These are phyloP conservation scores for Arctium lappa DNA, from an alignment of 129 eudicot genomes.

Conservation along the genomic window DNA sequence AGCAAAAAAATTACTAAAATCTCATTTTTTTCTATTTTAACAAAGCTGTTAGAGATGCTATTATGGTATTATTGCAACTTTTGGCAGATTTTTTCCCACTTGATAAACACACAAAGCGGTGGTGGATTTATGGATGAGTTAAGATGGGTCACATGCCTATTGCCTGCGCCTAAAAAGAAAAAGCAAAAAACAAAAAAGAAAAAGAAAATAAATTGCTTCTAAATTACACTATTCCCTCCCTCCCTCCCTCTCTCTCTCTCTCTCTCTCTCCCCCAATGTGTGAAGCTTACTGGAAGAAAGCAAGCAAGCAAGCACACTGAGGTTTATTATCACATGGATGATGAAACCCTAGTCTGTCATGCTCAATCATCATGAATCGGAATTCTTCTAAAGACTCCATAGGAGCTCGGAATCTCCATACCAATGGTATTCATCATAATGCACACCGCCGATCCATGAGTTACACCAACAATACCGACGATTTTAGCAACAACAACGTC, in stretches of 20 bases:
- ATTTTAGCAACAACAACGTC: constrained; percentile 22
- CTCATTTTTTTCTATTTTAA: too few relatives aligned
- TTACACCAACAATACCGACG: neutral
- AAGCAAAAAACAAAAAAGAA: neutral
- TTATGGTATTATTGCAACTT: neutral
- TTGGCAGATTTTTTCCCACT: neutral
- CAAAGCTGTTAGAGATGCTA: too few relatives aligned
- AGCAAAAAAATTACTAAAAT: too few relatives aligned
- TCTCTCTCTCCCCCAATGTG: neutral
- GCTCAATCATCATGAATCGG: neutral
- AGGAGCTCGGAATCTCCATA: neutral
- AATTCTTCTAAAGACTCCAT: neutral
- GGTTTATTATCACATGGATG: neutral
- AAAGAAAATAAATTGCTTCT: neutral
- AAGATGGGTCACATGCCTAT: constrained; percentile 10
- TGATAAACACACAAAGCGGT: neutral
- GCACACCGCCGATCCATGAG: neutral
- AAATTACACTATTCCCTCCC: neutral
- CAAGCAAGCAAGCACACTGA: neutral
- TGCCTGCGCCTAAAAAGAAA: neutral
- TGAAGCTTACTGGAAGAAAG: neutral
- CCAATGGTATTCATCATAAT: neutral
- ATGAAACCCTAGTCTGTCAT: neutral
- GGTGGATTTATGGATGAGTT: constrained; percentile 9
- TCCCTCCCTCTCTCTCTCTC: neutral